Percentiles rank a stretch among this genome's conserved stretches.
These are phyloP conservation scores for Alternaria longipes DNA, from an alignment of 2,329 filamentous ascomycete genomes.

Conservation along the genomic window DNA sequence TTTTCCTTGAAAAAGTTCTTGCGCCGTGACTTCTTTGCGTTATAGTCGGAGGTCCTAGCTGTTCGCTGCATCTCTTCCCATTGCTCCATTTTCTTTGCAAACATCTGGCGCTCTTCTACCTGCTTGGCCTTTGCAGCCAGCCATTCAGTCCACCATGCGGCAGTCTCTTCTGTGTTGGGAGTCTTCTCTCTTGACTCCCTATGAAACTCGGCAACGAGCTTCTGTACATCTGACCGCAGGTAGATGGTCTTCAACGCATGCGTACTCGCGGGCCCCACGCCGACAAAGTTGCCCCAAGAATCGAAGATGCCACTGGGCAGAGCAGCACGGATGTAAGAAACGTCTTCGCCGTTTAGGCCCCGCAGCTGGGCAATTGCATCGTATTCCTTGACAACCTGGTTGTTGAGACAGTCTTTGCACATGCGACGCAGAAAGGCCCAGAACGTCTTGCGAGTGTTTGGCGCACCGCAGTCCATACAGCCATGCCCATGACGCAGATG, in stretches of 20 bases:
- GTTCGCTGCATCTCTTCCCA: constrained; percentile 48
- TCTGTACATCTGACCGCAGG: constrained; percentile 40
- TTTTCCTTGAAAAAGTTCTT: constrained; percentile 50
- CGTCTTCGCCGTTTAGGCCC: constrained; percentile 38
- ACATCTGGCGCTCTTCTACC: constrained; percentile 43
- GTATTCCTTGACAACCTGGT: constrained; percentile 44
- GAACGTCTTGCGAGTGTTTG: constrained; percentile 53
- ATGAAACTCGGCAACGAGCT: constrained; percentile 38
- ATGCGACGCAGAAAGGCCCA: constrained; percentile 56
- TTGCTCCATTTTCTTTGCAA: constrained; percentile 49
- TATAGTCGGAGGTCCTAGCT: constrained; percentile 41
- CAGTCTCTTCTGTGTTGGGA: constrained; percentile 30
- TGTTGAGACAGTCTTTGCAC: constrained; percentile 51
- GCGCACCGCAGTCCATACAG: constrained; percentile 51
- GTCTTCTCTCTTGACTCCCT: constrained; percentile 26
- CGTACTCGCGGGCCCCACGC: constrained; percentile 46
- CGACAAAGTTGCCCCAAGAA: constrained; percentile 52
- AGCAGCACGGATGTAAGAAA: constrained; percentile 39
- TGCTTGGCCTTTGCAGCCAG: constrained; percentile 34
- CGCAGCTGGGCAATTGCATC: constrained; percentile 41
- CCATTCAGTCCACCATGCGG: constrained; percentile 35
- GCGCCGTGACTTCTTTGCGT: constrained; percentile 45
- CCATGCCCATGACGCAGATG: constrained; percentile 51
- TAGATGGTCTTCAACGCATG: constrained; percentile 48
- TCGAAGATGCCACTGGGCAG: constrained; percentile 49